Base-by-base conservation (phyloP, 2,329 filamentous ascomycete genomes). In the Microdochium bolleyi region DNA sequence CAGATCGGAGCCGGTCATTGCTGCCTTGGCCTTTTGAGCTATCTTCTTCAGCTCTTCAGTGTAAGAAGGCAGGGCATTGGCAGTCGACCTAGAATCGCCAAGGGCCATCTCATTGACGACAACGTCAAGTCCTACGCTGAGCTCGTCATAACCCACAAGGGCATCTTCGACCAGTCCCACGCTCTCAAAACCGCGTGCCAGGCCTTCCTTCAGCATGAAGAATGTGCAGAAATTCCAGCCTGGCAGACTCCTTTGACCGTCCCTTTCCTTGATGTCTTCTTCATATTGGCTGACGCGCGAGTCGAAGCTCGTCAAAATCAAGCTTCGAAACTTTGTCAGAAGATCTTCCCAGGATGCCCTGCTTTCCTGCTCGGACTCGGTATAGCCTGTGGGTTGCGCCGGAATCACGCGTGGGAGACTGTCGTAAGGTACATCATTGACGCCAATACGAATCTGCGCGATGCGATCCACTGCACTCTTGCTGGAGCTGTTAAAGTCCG, bases 141-240 rank as follows among this genome's bases (percentile, higher is more conserved):
- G 82, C 71, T 99, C 92, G 67, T 97, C 94, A 61, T 99, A 99
- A 14, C 91, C 90, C 3, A 94, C 88, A 38, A 99, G 73, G 2
- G 94, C 92, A 76, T 99, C 94, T 64, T 99, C 94, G 9, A 96
- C 89, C 10, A 99, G 75, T 1, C 95, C 95, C 2, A 97, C 92
- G 64, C 89, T 97, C 68, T 99, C 95, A 60, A 99, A 96, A 0
- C 92, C 95, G 59, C 89, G 82, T 1, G 94, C 92, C 34, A 99
- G 73, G 0, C 94, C 94, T 68, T 99, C 94, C 64, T 99, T 99
- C 9, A 99, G 77, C 16, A 99, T 92, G 67, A 99, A 99, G 67
- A 99, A 99, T 0, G 94, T 99, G 70, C 94, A 97, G 66, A 99
- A 99, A 64, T 99, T 99, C 94, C 94, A 99, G 0, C 94, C 94